Evolutionary conservation across 768 basidiomycete genomes (phyloP), one percentile per base, ranked within the genome.

Genomic region (Leccinum ochraceum): DNA sequence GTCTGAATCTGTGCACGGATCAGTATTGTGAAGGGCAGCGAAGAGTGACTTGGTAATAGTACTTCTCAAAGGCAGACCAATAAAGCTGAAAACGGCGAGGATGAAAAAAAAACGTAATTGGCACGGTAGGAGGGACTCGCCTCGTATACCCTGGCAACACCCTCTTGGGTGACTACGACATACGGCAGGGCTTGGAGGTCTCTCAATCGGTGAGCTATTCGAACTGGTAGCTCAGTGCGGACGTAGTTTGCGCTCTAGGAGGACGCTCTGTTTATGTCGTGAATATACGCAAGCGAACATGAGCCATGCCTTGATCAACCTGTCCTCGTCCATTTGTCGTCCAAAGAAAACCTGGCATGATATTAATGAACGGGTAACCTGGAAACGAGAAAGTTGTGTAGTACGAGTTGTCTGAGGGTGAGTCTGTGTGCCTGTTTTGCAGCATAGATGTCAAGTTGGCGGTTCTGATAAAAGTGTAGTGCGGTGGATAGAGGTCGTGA

Each of bases 61-160:
- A 93, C 91, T 87, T 89, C 68, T 94, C 90, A 66, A 94, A 94
- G 7, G 92, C 91, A 56, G 83, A 81, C 88, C 90, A 92, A 71
- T 95, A 95, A 32, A 94, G 76, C 92, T 94, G 20, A 46, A 10
- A 32, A 26, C 22, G 62, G 52, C 10, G 30, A 26, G 13, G 32
- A 55, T 60, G 57, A 54, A 54, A 54, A 54, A 54, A 26, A 24
- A 49, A 36, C 17, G 24, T 20, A 59, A 16, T 22, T 34, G 11
- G 37, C 13, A 58, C 7, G 28, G 49, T 36, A 42, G 3, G 42
- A 51, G 59, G 57, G 72, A n/a, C 87, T 65, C 57, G 92, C 90
- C 77, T 93, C 88, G 67, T 95, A 94, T 39, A 95, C 92, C 67
- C 82, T 87, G 28, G 87, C 86, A 16, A 95, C 86, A 0, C 86